Conservation (phyloP, 2,329 filamentous ascomycete species). For the Colletotrichum viniferum region DNA sequence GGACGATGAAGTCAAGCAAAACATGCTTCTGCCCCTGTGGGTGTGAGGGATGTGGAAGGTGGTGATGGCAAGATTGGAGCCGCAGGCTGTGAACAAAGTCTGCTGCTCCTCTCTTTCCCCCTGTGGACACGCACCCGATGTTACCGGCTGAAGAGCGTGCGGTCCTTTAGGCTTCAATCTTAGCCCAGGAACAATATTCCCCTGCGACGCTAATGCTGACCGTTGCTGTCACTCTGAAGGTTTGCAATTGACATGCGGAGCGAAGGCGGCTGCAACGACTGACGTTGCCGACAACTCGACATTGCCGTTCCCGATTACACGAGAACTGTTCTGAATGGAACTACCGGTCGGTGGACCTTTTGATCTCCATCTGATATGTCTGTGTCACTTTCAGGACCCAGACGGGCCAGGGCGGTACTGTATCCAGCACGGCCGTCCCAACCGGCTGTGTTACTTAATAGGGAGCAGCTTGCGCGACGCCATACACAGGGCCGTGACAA, state of each 20-base stretch:
- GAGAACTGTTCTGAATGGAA: background rate
- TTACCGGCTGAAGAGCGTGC: background rate
- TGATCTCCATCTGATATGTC: slow-evolving; percentile 18
- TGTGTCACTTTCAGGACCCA: slow-evolving; percentile 9
- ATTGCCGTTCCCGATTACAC: background rate
- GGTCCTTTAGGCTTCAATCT: background rate
- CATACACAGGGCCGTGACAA: slow-evolving; percentile 19
- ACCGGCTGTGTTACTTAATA: slow-evolving; percentile 21
- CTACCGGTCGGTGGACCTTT: slow-evolving; percentile 12
- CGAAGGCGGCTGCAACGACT: slow-evolving; percentile 4
- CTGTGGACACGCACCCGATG: background rate
- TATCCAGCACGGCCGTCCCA: slow-evolving; percentile 4
- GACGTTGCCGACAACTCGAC: slow-evolving; percentile 13
- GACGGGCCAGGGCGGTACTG: background rate
- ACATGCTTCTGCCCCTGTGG: background rate
- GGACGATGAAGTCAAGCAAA: background rate
- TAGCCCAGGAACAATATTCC: background rate
- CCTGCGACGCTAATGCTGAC: background rate
- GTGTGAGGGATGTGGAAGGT: background rate
- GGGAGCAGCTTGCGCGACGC: slow-evolving; percentile 20
- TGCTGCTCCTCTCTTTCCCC: background rate
- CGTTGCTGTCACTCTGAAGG: slow-evolving; percentile 13
- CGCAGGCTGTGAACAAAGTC: background rate
- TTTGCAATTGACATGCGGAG: slow-evolving; percentile 16
- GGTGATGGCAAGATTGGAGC: background rate